Percentiles rank a stretch among this genome's conserved stretches.
phyloP scores from a whole-genome alignment of 2,329 filamentous ascomycete genomes.

The Fusarium nanum region DNA sequence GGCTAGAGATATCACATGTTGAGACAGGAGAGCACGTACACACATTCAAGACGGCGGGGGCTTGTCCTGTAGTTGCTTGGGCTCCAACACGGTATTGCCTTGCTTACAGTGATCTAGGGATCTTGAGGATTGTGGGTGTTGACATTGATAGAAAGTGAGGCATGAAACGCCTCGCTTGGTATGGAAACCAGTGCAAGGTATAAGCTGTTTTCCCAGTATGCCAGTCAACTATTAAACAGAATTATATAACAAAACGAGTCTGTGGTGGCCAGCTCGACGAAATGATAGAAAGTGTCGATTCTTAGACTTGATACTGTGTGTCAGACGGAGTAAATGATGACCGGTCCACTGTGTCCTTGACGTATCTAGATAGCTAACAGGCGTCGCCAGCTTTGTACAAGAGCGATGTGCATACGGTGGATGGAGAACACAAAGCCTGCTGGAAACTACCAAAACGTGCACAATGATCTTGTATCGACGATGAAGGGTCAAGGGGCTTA shows the following conservation, averaged over 20 bases:
- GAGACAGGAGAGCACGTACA: constrained; percentile 80
- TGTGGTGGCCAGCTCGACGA: neutral
- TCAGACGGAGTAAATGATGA: constrained; percentile 44
- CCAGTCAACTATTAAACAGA: neutral
- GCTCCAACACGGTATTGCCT: constrained; percentile 79
- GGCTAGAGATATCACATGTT: constrained; percentile 76
- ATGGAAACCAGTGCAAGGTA: neutral
- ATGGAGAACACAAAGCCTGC: neutral
- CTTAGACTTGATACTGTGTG: constrained; percentile 14
- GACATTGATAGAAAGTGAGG: constrained; percentile 58
- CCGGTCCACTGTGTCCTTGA: constrained; percentile 15
- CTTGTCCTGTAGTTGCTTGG: constrained; percentile 78
- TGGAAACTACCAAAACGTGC: neutral
- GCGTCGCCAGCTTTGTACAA: neutral
- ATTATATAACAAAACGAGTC: neutral
- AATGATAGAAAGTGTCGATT: neutral
- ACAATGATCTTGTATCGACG: neutral
- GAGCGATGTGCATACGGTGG: neutral
- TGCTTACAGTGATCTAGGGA: constrained; percentile 77
- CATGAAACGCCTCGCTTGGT: neutral
- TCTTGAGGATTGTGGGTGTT: constrained; percentile 74
- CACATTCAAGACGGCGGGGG: constrained; percentile 74
- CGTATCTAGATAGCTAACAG: neutral
- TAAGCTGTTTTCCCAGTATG: neutral
- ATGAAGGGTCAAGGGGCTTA: neutral